Evolutionary conservation across 148 eudicot species (phyloP).

Genomic region (Arbutus unedo): DNA sequence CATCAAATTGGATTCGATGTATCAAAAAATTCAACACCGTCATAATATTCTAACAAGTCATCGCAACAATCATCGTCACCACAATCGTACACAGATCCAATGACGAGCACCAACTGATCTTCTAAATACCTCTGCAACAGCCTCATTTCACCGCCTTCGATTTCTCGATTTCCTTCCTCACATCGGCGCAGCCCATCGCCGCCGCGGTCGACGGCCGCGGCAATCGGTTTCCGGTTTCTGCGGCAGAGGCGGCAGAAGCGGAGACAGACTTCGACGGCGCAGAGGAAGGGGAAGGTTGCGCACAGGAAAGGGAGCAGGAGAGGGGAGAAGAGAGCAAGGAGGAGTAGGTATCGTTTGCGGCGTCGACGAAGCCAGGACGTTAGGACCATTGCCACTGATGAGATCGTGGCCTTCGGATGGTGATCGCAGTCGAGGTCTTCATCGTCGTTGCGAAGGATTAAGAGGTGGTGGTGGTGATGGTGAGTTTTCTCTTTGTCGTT

Average conservation of each 20-base stretch:
- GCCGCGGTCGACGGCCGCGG: conserved; percentile 1
- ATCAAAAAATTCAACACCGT: conserved; percentile 20
- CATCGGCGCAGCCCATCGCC: conserved; percentile 6
- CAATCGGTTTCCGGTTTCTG: neutral
- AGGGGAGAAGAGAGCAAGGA: conserved; percentile 39
- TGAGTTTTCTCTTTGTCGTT: neutral
- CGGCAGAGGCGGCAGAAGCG: conserved; percentile 30
- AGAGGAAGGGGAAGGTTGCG: conserved; percentile 38
- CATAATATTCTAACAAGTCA: conserved; percentile 12
- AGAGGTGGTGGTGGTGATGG: neutral
- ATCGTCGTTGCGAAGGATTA: conserved; percentile 4
- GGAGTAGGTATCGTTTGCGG: conserved; percentile 26
- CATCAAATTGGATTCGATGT: conserved; percentile 5
- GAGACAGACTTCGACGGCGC: conserved; percentile 34
- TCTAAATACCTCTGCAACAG: conserved; percentile 52
- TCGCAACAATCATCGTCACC: conserved; percentile 16
- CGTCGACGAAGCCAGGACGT: conserved; percentile 31
- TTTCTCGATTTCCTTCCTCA: conserved; percentile 1
- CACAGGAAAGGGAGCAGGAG: conserved; percentile 43
- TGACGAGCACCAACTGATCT: conserved; percentile 50
- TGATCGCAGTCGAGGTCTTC: neutral
- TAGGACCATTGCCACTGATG: conserved; percentile 12
- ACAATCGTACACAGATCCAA: conserved; percentile 31
- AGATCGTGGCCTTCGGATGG: conserved; percentile 13
- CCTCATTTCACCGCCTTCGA: conserved; percentile 30